Conservation (phyloP, 345 rosid species). For the Dovyalis caffra region DNA sequence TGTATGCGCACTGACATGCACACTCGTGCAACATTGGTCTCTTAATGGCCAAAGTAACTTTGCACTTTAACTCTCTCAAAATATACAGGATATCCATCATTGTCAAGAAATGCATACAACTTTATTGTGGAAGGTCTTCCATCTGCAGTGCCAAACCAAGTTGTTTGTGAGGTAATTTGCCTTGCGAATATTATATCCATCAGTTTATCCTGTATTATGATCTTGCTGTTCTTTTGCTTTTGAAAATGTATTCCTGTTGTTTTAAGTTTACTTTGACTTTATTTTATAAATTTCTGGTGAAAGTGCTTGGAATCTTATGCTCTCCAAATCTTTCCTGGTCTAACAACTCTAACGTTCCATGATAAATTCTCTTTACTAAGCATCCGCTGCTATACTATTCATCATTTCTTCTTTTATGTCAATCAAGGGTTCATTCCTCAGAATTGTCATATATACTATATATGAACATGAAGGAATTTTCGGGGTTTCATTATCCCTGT, state of each 20-base stretch:
- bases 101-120: slow-evolving; percentile 5
- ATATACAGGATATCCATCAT: slow-evolving; percentile 3
- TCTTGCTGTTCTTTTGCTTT: background rate
- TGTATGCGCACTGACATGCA: background rate
- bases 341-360: background rate
- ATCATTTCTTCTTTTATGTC: background rate
- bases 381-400: background rate
- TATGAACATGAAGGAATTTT: no score
- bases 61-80: background rate
- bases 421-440: background rate
- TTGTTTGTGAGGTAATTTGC: slow-evolving; percentile 4
- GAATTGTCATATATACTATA: background rate
- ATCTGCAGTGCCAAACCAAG: background rate
- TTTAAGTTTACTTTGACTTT: background rate
- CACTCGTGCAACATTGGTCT: background rate
- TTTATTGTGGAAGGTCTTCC: slow-evolving; percentile 11
- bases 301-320: background rate
- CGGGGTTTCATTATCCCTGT: background rate
- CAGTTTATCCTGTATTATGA: background rate
- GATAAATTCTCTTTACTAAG: background rate
- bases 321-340: background rate
- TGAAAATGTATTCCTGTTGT: background rate
- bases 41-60: background rate
- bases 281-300: background rate
- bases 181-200: background rate